Percentiles rank a stretch among this genome's conserved stretches.
Conservation (phyloP, 148 eudicot genomes). For the Camellia japonica region DNA sequence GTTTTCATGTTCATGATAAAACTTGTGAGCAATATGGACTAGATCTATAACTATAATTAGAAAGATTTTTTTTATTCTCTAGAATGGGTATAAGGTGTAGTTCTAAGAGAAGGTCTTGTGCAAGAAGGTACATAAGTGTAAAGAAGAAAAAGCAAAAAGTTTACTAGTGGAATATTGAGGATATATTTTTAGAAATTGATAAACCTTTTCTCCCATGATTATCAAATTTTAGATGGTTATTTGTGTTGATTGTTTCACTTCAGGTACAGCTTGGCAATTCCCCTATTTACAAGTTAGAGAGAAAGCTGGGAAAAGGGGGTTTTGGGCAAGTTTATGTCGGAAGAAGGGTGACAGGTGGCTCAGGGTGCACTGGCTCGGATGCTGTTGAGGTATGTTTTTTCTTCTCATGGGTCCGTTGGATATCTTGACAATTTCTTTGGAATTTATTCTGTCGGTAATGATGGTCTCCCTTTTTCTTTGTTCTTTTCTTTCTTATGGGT, state of each 20-base stretch:
- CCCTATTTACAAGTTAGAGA: conserved; percentile 50
- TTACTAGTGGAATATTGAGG: neutral
- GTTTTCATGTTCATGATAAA: no score
- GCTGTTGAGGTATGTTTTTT: conserved; percentile 44
- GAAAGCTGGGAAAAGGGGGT: conserved; percentile 63
- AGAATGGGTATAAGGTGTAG: neutral
- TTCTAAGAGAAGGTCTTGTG: neutral
- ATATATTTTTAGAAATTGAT: neutral
- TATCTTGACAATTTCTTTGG: neutral
- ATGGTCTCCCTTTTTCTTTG: neutral
- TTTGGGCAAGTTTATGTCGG: conserved; percentile 70
- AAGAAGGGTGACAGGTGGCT: conserved; percentile 39
- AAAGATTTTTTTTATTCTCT: neutral
- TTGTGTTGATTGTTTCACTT: conserved; percentile 7
- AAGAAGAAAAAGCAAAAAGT: neutral
- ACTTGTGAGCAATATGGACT: no score
- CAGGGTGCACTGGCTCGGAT: conserved; percentile 38
- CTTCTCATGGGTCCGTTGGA: neutral
- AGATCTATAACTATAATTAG: no score
- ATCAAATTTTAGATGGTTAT: neutral
- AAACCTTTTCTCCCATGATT: neutral
- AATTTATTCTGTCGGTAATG: neutral
- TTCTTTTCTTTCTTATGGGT: neutral
- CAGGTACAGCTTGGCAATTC: conserved; percentile 58
- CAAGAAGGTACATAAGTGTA: neutral